Conservation (phyloP, 768 basidiomycete species). For the Mycena floridula region DNA sequence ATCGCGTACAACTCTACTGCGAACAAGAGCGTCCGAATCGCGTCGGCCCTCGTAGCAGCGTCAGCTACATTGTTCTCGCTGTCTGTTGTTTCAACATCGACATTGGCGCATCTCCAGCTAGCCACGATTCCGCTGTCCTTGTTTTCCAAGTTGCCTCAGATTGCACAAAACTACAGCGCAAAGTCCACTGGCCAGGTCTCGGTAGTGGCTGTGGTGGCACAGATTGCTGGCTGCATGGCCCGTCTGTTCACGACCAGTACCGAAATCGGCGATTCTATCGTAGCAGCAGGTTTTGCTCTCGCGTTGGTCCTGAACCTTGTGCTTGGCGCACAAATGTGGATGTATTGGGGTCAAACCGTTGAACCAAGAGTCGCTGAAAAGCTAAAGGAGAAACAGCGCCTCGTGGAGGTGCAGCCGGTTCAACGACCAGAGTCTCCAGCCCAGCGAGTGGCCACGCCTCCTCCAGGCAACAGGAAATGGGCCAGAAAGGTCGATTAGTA, state of each 20-base stretch:
- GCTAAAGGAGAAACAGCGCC: not conserved
- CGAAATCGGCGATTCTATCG: slow-evolving; percentile 78
- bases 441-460: slow-evolving; percentile 23
- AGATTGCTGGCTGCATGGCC: slow-evolving; percentile 84
- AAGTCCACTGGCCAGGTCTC: slow-evolving; percentile 90
- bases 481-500: slow-evolving; percentile 46
- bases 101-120: slow-evolving; percentile 72
- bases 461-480: slow-evolving; percentile 43
- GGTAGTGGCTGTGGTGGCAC: slow-evolving; percentile 84
- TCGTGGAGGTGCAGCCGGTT: not conserved
- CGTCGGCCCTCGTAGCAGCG: slow-evolving; percentile 9
- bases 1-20: slow-evolving; percentile 46
- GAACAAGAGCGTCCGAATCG: slow-evolving; percentile 9
- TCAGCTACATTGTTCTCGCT: slow-evolving; percentile 38
- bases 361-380: slow-evolving; percentile 20
- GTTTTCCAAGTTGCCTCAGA: slow-evolving; percentile 93
- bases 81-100: slow-evolving; percentile 36
- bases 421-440: slow-evolving; percentile 13
- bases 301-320: slow-evolving; percentile 57
- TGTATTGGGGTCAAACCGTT: slow-evolving; percentile 45
- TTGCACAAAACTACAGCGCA: slow-evolving; percentile 68
- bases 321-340: slow-evolving; percentile 59
- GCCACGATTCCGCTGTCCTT: slow-evolving; percentile 86
- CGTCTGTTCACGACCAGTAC: slow-evolving; percentile 89
- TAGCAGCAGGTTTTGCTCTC: slow-evolving; percentile 68